Percentiles rank a stretch among this genome's conserved stretches.
These are phyloP conservation scores for Vicia sativa DNA, from an alignment of 306 rosid genomes.

Conservation along the genomic window DNA sequence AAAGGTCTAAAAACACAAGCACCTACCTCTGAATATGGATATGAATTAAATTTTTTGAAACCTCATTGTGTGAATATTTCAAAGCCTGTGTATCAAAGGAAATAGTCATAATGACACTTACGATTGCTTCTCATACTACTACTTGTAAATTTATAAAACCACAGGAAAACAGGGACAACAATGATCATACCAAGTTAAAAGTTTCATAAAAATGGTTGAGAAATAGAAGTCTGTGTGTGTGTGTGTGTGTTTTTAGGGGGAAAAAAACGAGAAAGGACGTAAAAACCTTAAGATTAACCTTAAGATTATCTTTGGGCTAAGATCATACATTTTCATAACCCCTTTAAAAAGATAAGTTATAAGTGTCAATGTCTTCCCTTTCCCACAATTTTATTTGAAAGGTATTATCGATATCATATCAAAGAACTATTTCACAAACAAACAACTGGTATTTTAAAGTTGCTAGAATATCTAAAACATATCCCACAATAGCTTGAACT, in stretches of 20 bases:
- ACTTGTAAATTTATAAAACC: conserved; percentile 5
- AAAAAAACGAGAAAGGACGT: neutral
- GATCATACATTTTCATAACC: neutral
- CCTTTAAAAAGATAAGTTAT: conserved; percentile 12
- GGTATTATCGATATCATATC: conserved; percentile 1
- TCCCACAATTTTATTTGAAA: conserved; percentile 17
- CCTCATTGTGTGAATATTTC: neutral
- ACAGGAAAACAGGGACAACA: conserved; percentile 3
- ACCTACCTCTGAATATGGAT: conserved; percentile 34
- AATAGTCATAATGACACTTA: neutral
- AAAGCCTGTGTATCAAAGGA: conserved; percentile 22
- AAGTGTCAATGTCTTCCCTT: conserved; percentile 11
- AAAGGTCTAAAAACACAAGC: conserved; percentile 21
- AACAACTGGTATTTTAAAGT: neutral
- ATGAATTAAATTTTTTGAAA: conserved; percentile 24
- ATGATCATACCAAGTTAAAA: neutral
- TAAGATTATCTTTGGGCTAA: conserved; percentile 5
- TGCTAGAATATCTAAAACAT: conserved; percentile 28
- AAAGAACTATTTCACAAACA: conserved; percentile 16
- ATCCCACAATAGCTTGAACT: neutral
- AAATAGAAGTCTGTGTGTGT: neutral
- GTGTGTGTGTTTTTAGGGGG: neutral
- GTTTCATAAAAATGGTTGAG: conserved; percentile 8
- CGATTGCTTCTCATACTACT: conserved; percentile 17
- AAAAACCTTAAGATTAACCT: conserved; percentile 14